Conservation (phyloP, 2,329 filamentous ascomycete species). For the Sporothrix protearum region DNA sequence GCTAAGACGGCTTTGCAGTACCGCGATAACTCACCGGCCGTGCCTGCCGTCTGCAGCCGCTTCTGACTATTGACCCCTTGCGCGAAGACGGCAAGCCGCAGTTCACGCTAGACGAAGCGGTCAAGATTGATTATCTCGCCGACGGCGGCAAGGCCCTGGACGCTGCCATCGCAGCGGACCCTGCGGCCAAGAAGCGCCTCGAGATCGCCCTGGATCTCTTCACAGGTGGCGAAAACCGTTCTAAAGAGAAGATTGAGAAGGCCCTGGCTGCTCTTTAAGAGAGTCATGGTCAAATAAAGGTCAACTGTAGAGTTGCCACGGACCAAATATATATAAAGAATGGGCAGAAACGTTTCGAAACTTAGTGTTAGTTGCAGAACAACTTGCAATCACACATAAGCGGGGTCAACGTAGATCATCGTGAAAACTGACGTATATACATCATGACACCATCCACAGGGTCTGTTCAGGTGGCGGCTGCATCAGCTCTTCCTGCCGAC, state of each 20-base stretch:
- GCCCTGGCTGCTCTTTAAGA: conserved; percentile 25
- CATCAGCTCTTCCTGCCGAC: background rate
- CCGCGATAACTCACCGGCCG: conserved; percentile 32
- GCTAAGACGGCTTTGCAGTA: conserved; percentile 43
- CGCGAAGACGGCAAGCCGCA: conserved; percentile 32
- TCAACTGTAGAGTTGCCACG: background rate
- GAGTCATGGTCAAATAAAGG: background rate
- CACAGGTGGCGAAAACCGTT: conserved; percentile 32
- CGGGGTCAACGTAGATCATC: background rate
- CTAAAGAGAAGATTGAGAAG: conserved; percentile 34
- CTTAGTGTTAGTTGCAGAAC: too few relatives aligned
- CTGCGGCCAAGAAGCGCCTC: conserved; percentile 38
- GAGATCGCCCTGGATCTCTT: conserved; percentile 43
- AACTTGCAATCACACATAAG: too few relatives aligned
- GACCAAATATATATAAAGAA: background rate
- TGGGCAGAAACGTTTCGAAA: too few relatives aligned
- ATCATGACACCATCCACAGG: conserved; percentile 7
- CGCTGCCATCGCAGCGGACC: conserved; percentile 41
- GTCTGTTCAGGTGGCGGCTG: background rate
- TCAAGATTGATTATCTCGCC: conserved; percentile 45
- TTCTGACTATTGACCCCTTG: conserved; percentile 41
- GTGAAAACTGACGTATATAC: background rate
- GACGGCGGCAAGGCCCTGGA: conserved; percentile 44
- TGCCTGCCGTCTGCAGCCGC: conserved; percentile 38
- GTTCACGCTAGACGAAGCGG: conserved; percentile 4